phyloP scores from a whole-genome alignment of 2,329 filamentous ascomycete genomes.

The Xylaria sp. region DNA sequence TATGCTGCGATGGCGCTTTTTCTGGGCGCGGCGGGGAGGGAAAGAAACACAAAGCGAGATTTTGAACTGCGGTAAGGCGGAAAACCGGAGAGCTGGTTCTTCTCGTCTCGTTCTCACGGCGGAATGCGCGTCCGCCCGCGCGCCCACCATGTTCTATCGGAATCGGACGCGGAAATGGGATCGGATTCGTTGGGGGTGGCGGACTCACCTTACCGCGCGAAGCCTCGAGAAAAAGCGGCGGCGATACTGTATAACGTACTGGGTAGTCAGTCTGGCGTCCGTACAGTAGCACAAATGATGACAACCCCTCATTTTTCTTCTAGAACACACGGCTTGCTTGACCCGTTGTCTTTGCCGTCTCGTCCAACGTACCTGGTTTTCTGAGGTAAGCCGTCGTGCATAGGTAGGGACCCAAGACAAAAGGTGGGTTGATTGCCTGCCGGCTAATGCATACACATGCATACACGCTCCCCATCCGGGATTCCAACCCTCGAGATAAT shows the following conservation, averaged over 20 bases:
- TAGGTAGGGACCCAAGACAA: not conserved
- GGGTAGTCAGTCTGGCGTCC: not conserved
- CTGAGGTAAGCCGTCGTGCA: conserved; percentile 9
- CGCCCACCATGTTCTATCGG: not conserved
- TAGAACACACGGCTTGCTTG: not conserved
- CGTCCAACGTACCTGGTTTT: not conserved
- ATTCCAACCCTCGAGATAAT: not conserved
- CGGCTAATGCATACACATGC: not conserved
- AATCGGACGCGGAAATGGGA: not conserved
- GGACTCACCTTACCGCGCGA: not conserved
- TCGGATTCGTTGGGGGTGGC: not conserved
- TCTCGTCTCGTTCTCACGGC: not conserved
- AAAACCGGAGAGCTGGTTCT: conserved; percentile 9
- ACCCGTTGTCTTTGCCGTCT: not conserved
- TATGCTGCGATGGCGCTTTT: conserved; percentile 28
- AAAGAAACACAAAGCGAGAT: too few relatives aligned
- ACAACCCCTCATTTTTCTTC: conserved; percentile 8
- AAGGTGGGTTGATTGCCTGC: conserved; percentile 3
- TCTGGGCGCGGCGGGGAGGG: too few relatives aligned
- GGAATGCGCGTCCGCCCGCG: conserved; percentile 6
- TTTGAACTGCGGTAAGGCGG: not conserved
- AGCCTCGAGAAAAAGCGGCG: not conserved
- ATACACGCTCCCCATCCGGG: not conserved
- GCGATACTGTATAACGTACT: not conserved
- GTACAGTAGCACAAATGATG: conserved; percentile 10